Evolutionary conservation across 495 filamentous ascomycete genomes (phyloP).

Genomic region (Aspergillus diversus): DNA sequence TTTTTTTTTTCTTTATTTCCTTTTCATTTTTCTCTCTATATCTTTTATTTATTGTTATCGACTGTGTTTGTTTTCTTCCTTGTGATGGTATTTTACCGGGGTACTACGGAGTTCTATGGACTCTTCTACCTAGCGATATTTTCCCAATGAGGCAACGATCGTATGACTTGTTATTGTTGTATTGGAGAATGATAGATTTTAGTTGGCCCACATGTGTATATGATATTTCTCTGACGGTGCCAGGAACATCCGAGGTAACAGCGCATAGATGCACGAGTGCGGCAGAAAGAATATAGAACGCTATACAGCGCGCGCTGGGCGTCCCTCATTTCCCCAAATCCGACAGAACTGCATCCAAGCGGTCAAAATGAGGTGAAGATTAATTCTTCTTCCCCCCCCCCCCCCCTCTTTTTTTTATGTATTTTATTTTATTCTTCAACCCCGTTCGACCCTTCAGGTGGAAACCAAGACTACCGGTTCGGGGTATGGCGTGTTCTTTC

Average conservation of each 20-base stretch:
- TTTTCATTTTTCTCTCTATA: slow-evolving; percentile 7
- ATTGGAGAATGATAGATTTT: slow-evolving; percentile 20
- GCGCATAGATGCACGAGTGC: neutral
- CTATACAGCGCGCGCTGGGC: no score
- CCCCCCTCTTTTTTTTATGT: neutral
- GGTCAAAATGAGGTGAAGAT: neutral
- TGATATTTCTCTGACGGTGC: neutral
- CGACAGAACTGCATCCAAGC: no score
- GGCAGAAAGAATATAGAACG: neutral
- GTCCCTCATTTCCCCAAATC: no score
- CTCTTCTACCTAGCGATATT: slow-evolving; percentile 17
- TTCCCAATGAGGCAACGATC: slow-evolving; percentile 24
- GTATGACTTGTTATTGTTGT: slow-evolving; percentile 17
- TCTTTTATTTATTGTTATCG: slow-evolving; percentile 7
- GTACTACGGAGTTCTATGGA: slow-evolving; percentile 23
- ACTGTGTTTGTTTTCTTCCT: neutral
- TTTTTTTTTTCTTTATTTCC: slow-evolving; percentile 13
- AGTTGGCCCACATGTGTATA: slow-evolving; percentile 13
- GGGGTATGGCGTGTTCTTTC: neutral
- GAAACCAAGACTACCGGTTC: neutral
- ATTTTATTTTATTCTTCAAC: neutral
- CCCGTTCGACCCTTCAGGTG: neutral
- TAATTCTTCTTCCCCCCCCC: neutral
- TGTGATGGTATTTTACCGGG: slow-evolving; percentile 11
- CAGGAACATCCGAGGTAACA: neutral